Evolutionary conservation across 352 stramenopile genomes (phyloP).

Genomic region (Globisporangium sylvaticum): DNA sequence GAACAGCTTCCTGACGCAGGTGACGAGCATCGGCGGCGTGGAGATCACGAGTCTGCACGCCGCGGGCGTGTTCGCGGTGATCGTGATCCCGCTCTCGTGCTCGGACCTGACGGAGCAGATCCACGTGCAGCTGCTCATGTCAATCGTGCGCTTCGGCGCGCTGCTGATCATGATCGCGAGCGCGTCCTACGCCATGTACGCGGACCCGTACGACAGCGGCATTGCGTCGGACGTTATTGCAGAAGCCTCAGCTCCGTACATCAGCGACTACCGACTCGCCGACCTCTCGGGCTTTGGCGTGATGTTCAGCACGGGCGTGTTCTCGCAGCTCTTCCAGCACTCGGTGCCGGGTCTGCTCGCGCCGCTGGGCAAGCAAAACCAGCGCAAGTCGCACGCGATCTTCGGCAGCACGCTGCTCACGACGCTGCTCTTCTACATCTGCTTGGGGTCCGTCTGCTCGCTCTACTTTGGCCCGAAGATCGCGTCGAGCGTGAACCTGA

Average conservation of each 20-base stretch:
- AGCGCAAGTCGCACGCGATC: conserved; percentile 54
- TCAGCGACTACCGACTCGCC: conserved; percentile 62
- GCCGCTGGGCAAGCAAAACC: conserved; percentile 55
- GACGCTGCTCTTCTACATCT: conserved; percentile 84
- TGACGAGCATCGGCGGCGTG: conserved; percentile 50
- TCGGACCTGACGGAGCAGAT: conserved; percentile 90
- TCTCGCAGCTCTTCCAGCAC: conserved; percentile 91
- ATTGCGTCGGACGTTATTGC: background rate
- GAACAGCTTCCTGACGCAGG: conserved; percentile 75
- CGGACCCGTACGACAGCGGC: conserved; percentile 60
- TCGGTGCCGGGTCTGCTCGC: conserved; percentile 84
- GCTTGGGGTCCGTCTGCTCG: conserved; percentile 66
- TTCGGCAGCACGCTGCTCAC: conserved; percentile 82
- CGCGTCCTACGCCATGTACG: conserved; percentile 66
- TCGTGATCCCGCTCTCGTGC: conserved; percentile 87
- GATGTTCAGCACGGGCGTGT: conserved; percentile 89
- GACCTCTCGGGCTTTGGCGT: conserved; percentile 81
- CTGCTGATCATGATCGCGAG: conserved; percentile 88
- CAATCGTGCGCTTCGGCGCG: conserved; percentile 81
- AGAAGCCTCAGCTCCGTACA: conserved; percentile 23
- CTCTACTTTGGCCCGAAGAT: conserved; percentile 84
- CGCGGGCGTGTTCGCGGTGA: conserved; percentile 69
- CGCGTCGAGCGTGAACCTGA: conserved; percentile 87
- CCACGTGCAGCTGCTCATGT: conserved; percentile 84
- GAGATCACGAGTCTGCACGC: conserved; percentile 52